Conservation (phyloP, 2,329 filamentous ascomycete genomes). For the Tolypocladium paradoxum region DNA sequence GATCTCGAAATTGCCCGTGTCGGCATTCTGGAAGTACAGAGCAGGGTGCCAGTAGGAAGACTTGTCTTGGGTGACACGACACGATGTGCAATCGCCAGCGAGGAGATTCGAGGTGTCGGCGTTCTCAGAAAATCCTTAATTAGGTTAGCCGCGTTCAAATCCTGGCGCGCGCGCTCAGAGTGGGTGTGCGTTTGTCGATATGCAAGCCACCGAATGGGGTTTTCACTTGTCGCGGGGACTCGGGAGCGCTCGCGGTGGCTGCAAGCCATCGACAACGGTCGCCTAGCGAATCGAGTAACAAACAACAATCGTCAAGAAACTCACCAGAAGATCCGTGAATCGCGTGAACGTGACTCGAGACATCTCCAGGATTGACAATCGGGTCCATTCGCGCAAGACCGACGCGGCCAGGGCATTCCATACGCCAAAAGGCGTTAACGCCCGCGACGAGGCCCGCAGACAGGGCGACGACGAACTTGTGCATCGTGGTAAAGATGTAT, state of each 20-base stretch:
- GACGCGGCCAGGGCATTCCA: constrained; percentile 65
- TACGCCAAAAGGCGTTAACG: constrained; percentile 72
- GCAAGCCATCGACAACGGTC: neutral
- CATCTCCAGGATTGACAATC: constrained; percentile 49
- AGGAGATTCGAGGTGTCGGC: constrained; percentile 47
- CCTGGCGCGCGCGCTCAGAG: neutral
- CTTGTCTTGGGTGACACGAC: constrained; percentile 67
- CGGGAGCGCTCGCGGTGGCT: neutral
- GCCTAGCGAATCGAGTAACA: neutral
- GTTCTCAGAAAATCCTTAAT: constrained; percentile 51
- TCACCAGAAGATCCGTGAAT: constrained; percentile 68
- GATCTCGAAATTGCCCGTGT: constrained; percentile 54
- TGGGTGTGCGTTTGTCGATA: neutral
- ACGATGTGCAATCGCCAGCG: constrained; percentile 64
- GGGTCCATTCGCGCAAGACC: constrained; percentile 69
- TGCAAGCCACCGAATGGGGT: neutral
- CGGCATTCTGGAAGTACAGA: constrained; percentile 61
- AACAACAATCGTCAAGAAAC: constrained; percentile 22
- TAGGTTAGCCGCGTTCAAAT: constrained; percentile 7
- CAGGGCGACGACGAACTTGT: constrained; percentile 20
- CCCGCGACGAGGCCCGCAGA: constrained; percentile 23
- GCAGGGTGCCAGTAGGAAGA: constrained; percentile 82
- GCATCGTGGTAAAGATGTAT: constrained; percentile 18
- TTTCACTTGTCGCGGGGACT: neutral
- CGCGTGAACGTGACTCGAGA: constrained; percentile 59